phyloP scores from a whole-genome alignment of 1,284 basidiomycete genomes.

The Moesziomyces sp. region DNA sequence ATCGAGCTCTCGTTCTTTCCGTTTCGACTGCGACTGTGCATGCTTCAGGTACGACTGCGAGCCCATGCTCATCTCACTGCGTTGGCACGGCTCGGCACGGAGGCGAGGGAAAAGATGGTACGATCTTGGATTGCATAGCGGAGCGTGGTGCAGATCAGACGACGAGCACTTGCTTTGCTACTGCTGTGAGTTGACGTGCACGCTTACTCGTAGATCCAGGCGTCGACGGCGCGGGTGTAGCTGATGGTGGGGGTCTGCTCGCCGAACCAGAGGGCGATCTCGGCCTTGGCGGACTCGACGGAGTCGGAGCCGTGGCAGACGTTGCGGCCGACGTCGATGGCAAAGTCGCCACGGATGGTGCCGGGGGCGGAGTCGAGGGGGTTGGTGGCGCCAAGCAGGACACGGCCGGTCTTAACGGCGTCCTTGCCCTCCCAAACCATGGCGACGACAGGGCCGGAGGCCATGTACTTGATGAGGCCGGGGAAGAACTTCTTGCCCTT shows the following conservation, averaged over 20 bases:
- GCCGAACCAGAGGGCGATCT: constrained; percentile 68
- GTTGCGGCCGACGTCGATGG: constrained; percentile 81
- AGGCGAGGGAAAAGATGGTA: too few relatives aligned
- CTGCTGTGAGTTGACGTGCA: too few relatives aligned
- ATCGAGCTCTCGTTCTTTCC: too few relatives aligned
- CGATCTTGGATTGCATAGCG: too few relatives aligned
- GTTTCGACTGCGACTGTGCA: too few relatives aligned
- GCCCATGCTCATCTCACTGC: too few relatives aligned
- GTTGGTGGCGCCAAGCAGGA: constrained; percentile 97
- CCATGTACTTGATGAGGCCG: constrained; percentile 72
- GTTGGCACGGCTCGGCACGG: too few relatives aligned
- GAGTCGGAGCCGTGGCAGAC: constrained; percentile 81
- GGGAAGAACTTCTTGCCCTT: constrained; percentile 68
- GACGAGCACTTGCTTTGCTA: too few relatives aligned
- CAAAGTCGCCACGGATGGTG: constrained; percentile 67
- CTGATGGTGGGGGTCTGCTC: constrained; percentile 63
- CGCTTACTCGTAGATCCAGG: constrained; percentile 66
- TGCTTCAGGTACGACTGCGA: too few relatives aligned
- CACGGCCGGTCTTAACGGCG: constrained; percentile 75
- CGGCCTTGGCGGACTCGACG: constrained; percentile 66
- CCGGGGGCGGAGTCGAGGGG: constrained; percentile 83
- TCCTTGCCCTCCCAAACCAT: constrained; percentile 97
- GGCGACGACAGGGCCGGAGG: constrained; percentile 91
- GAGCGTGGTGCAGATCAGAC: too few relatives aligned
- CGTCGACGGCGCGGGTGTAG: constrained; percentile 62